phyloP scores from a whole-genome alignment of 2,329 filamentous ascomycete species.

The Alternaria triticina region DNA sequence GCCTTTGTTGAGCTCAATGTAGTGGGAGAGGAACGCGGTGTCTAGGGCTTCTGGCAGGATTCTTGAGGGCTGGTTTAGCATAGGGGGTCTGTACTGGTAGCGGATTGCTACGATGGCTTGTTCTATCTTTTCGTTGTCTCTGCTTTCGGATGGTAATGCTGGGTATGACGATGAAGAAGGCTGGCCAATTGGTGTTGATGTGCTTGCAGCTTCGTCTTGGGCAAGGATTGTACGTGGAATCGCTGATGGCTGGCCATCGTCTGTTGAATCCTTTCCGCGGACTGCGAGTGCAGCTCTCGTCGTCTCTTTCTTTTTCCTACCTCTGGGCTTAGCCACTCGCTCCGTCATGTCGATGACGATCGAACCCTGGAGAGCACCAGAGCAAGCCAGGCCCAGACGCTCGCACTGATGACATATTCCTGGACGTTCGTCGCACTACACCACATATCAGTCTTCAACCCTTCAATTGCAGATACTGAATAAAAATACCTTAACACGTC shows the following conservation, averaged over 20 bases:
- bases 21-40: slow-evolving; percentile 38
- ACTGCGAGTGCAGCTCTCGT: slow-evolving; percentile 1
- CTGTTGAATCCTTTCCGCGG: neutral
- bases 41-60: slow-evolving; percentile 33
- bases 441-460: neutral
- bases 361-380: slow-evolving; percentile 39
- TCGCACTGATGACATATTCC: slow-evolving; percentile 17
- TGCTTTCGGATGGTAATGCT: neutral
- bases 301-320: slow-evolving; percentile 23
- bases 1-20: slow-evolving; percentile 35
- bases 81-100: slow-evolving; percentile 31
- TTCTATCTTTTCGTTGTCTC: slow-evolving; percentile 17
- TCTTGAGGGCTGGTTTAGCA: slow-evolving; percentile 33
- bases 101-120: slow-evolving; percentile 30
- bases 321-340: slow-evolving; percentile 34
- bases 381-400: slow-evolving; percentile 38
- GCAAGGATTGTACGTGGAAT: neutral
- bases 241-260: neutral
- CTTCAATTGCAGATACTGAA: neutral
- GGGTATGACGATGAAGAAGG: neutral
- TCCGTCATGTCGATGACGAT: slow-evolving; percentile 47
- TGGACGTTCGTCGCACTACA: slow-evolving; percentile 40
- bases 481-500: slow-evolving; percentile 42
- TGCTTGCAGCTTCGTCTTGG: neutral
- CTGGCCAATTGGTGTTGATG: neutral